These are phyloP conservation scores for Meyerozyma elateridarum DNA, from an alignment of 1,139 yeast species.

Conservation along the genomic window DNA sequence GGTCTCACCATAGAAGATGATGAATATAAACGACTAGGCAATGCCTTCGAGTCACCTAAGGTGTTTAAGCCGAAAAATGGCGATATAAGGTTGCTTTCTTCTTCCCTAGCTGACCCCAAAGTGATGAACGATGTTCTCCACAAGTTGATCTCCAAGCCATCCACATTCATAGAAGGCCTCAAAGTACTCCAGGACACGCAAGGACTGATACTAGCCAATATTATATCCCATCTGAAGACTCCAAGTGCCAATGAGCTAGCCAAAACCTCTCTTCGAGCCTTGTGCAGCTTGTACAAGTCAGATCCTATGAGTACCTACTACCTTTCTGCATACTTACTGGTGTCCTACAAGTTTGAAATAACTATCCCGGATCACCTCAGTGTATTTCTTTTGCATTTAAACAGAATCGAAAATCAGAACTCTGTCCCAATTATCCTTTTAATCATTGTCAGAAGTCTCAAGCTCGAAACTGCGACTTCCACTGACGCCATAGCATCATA, in stretches of 20 bases:
- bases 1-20: slow-evolving; percentile 2
- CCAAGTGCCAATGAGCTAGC: slow-evolving; percentile 7
- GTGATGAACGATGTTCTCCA: slow-evolving; percentile 13
- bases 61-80: slow-evolving; percentile 11
- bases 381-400: slow-evolving; percentile 18
- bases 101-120: slow-evolving; percentile 7
- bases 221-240: slow-evolving; percentile 9
- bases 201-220: slow-evolving; percentile 14
- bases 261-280: slow-evolving; percentile 7
- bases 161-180: slow-evolving; percentile 17
- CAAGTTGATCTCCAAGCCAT: slow-evolving; percentile 17
- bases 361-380: slow-evolving; percentile 21
- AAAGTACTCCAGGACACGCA: slow-evolving; percentile 16
- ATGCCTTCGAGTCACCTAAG: slow-evolving; percentile 1
- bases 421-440: slow-evolving; percentile 19
- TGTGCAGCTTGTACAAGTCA: slow-evolving; percentile 4
- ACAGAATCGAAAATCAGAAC: slow-evolving; percentile 10
- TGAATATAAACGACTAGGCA: slow-evolving; percentile 5
- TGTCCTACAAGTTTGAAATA: slow-evolving; percentile 18
- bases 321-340: slow-evolving; percentile 16
- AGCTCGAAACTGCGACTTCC: slow-evolving; percentile 14
- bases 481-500: slow-evolving; percentile 19
- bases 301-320: slow-evolving; percentile 10
- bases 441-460: slow-evolving; percentile 22
- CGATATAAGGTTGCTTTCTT: slow-evolving; percentile 4